Percentiles rank a stretch among this genome's conserved stretches.
These are phyloP conservation scores for Zoysia pacifica DNA, from an alignment of 176 grass and related monocot genomes.

Conservation along the genomic window DNA sequence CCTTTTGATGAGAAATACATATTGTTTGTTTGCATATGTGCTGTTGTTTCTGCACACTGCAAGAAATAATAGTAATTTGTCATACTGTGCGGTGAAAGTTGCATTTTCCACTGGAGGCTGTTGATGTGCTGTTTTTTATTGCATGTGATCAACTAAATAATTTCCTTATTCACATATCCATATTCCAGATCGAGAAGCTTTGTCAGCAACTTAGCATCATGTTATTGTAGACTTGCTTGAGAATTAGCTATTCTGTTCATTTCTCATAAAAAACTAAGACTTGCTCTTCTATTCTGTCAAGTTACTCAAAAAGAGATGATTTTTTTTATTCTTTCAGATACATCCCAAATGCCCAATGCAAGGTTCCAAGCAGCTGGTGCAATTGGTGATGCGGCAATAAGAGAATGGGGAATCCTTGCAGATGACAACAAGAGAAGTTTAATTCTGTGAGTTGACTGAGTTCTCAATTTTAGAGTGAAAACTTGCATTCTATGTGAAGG, in stretches of 20 bases:
- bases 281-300: constrained; percentile 23
- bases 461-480: constrained; percentile 9
- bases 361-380: constrained; percentile 96
- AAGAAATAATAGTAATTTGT: not conserved
- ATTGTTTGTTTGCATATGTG: not conserved
- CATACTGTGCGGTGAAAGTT: constrained; percentile 19
- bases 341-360: constrained; percentile 77
- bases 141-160: not conserved
- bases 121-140: constrained; percentile 8
- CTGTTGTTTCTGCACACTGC: not conserved
- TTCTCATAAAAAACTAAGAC: constrained; percentile 22
- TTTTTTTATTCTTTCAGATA: constrained; percentile 57
- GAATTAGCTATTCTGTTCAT: constrained; percentile 9
- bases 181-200: not conserved
- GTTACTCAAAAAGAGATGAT: constrained; percentile 22
- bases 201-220: not conserved
- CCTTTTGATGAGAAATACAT: not conserved
- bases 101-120: not conserved
- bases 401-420: constrained; percentile 94
- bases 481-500: constrained; percentile 31
- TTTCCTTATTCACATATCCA: not conserved
- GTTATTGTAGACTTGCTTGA: not conserved
- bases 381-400: constrained; percentile 95
- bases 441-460: constrained; percentile 67
- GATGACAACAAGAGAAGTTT: constrained; percentile 90